Evolutionary conservation across 164 flowering plant genomes (phyloP).

Genomic region (Berberis thunbergii): DNA sequence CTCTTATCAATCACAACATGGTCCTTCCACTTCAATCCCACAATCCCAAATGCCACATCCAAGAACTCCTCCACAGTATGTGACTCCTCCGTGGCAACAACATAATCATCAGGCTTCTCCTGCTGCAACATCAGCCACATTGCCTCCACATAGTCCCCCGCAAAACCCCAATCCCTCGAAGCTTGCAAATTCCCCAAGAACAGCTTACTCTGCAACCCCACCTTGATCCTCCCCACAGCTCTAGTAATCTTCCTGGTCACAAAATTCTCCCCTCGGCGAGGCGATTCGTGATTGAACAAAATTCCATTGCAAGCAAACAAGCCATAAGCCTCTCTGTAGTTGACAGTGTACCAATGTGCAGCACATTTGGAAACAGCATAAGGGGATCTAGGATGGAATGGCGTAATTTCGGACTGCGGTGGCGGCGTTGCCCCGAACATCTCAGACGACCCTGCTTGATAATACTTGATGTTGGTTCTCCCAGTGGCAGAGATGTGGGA

Average conservation of each 20-base stretch:
- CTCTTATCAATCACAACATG: constrained; percentile 90
- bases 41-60: constrained; percentile 82
- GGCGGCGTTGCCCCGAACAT: constrained; percentile 96
- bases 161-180: constrained; percentile 92
- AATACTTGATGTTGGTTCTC: constrained; percentile 50
- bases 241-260: constrained; percentile 89
- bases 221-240: constrained; percentile 83
- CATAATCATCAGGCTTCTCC: constrained; percentile 88
- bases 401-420: constrained; percentile 72
- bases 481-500: constrained; percentile 73
- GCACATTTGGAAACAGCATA: constrained; percentile 89
- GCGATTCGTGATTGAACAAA: constrained; percentile 87
- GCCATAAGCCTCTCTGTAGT: constrained; percentile 92
- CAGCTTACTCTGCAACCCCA: constrained; percentile 79
- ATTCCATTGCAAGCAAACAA: constrained; percentile 83
- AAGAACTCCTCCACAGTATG: constrained; percentile 91
- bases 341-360: constrained; percentile 97
- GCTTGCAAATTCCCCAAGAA: constrained; percentile 84
- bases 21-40: constrained; percentile 86
- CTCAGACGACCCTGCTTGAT: constrained; percentile 94
- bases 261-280: constrained; percentile 82
- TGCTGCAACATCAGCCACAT: constrained; percentile 99
- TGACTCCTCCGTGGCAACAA: constrained; percentile 75
- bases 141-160: constrained; percentile 95
- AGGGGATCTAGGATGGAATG: constrained; percentile 92